Evolutionary conservation across 495 filamentous ascomycete species (phyloP), one percentile per base, ranked within the genome.

Genomic region (Neurospora terricola): DNA sequence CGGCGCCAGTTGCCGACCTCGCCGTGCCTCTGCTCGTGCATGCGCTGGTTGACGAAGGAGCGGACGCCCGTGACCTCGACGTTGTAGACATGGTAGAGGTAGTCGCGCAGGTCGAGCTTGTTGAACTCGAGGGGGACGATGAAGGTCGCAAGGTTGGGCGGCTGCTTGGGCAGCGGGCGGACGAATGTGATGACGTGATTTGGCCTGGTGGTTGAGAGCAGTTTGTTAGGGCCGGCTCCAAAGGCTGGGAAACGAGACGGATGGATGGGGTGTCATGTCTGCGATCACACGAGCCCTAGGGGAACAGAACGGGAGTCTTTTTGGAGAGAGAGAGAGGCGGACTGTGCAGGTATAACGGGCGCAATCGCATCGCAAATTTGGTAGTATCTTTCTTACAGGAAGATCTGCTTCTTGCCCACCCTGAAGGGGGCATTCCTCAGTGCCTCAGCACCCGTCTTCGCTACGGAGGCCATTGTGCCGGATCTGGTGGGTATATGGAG

Each of bases 41-140:
- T 87, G 76, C 87, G 85, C 78, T 92, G 88, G 80, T 92, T 88
- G 80, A 98, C 86, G 77, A 89, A 96, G 73, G 91, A 93, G 38
- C 94, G 91, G 73, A 98, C 88, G 42, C 81, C 82, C n/a, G 88
- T 79, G 42, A 89, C 88, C 69, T 86, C 81, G 71, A 96, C 88
- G 69, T 86, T 84, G 82, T 98, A 97, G 23, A 81, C 86, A 78
- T 93, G 85, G 77, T 88, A 88, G 69, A 98, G 90, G 84, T 97
- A 98, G 86, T 96, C 93, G 79, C 92, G 91, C 36, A 97, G 81
- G 82, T 97, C 94, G 76, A 97, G 89, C 83, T 98, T 97, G 88
- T 92, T 94, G 86, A 96, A 91, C 74, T 87, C 89, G 77, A 97
- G 87, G 18, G 94, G 94, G 59, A 97, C 94, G 77, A 88, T 84